Conservation (phyloP, 2,329 filamentous ascomycete genomes). For the Fusarium incarnatum region DNA sequence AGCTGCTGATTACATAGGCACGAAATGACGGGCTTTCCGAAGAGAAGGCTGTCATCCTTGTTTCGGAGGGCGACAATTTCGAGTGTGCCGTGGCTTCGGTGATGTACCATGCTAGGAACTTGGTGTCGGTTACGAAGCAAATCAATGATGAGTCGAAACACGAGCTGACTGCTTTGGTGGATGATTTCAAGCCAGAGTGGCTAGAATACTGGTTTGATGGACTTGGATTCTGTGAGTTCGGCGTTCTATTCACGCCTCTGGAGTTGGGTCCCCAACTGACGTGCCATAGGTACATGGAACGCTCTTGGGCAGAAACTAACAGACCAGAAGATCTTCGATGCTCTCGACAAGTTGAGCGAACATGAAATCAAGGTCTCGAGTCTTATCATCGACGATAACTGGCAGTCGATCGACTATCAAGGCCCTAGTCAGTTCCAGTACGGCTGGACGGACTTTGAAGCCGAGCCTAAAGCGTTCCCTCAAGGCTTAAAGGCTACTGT, state of each 20-base stretch:
- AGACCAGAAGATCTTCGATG: conserved; percentile 80
- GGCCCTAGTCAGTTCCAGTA: conserved; percentile 66
- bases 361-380: conserved; percentile 82
- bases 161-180: conserved; percentile 59
- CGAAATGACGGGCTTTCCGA: conserved; percentile 73
- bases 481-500: conserved; percentile 80
- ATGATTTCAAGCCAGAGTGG: conserved; percentile 72
- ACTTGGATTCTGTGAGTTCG: conserved; percentile 80
- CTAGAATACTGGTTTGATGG: conserved; percentile 92
- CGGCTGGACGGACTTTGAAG: conserved; percentile 87
- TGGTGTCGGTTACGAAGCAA: conserved; percentile 55
- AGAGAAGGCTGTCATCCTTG: conserved; percentile 71
- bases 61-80: conserved; percentile 77
- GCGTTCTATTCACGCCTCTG: background rate
- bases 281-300: conserved; percentile 82
- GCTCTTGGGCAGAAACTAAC: conserved; percentile 85
- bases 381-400: conserved; percentile 97
- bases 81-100: conserved; percentile 82
- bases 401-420: conserved; percentile 78
- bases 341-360: conserved; percentile 76
- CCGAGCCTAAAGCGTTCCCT: conserved; percentile 82
- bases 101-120: conserved; percentile 85
- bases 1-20: conserved; percentile 54
- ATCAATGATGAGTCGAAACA: conserved; percentile 56
- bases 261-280: conserved; percentile 28